Percentiles rank a stretch among this genome's conserved stretches.
Conservation (phyloP, 2,329 filamentous ascomycete species). For the Domatiomyces catenatus region DNA sequence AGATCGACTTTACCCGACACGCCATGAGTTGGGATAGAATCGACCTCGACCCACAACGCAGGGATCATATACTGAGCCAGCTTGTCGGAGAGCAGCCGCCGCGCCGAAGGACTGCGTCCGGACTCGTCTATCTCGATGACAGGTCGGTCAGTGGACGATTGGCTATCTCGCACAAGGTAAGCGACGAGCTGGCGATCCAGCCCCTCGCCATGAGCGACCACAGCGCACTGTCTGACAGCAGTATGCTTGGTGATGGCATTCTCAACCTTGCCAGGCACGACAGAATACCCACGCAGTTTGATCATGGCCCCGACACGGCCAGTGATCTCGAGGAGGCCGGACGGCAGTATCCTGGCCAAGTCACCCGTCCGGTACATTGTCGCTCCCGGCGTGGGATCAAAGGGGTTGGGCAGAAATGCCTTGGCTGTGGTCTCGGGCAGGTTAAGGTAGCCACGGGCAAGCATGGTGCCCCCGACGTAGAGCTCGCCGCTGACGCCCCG, state of each 20-base stretch:
- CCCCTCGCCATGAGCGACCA: conserved; percentile 60
- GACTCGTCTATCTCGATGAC: conserved; percentile 51
- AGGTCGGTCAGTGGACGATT: conserved; percentile 42
- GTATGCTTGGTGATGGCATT: conserved; percentile 54
- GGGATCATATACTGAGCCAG: conserved; percentile 77
- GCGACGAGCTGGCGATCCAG: conserved; percentile 61
- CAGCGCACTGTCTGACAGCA: conserved; percentile 55
- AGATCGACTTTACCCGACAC: conserved; percentile 68
- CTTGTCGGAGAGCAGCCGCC: conserved; percentile 47
- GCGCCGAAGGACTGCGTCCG: conserved; percentile 54
- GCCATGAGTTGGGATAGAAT: conserved; percentile 56
- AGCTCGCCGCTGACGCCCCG: conserved; percentile 54
- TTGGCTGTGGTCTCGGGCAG: conserved; percentile 62
- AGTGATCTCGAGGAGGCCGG: conserved; percentile 57
- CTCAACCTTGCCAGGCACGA: conserved; percentile 63
- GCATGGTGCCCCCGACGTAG: conserved; percentile 56
- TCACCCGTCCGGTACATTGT: conserved; percentile 65
- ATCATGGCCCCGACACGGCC: conserved; percentile 67
- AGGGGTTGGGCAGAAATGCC: conserved; percentile 53
- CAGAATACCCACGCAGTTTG: conserved; percentile 63
- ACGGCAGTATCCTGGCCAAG: conserved; percentile 49
- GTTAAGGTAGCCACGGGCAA: conserved; percentile 65
- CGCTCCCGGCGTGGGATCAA: conserved; percentile 42
- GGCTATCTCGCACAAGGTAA: conserved; percentile 56
- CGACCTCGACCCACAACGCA: conserved; percentile 58